A percentile compares a stretch with the other conserved stretches of the same genome.
Evolutionary conservation across 2,329 filamentous ascomycete species (phyloP).

Genomic region (Fusarium virguliforme): DNA sequence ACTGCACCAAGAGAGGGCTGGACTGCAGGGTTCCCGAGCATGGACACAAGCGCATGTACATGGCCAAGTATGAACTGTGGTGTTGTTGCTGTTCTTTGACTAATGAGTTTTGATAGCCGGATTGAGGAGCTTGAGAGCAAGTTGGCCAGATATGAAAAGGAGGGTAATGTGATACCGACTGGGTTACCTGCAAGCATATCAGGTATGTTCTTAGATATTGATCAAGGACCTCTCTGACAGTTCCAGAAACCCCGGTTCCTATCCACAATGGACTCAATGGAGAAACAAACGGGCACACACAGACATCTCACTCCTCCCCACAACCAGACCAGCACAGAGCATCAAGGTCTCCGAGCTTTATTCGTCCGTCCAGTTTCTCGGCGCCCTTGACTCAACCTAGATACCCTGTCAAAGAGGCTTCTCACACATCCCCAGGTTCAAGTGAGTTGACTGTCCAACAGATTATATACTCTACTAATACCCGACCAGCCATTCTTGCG

Average conservation of each 20-base stretch:
- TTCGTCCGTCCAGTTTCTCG: conserved; percentile 48
- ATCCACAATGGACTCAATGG: conserved; percentile 20
- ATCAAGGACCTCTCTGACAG: conserved; percentile 8
- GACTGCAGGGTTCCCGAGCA: conserved; percentile 50
- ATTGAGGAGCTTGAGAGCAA: conserved; percentile 50
- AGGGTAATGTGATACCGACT: conserved; percentile 35
- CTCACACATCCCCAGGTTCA: conserved; percentile 44
- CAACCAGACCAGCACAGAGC: conserved; percentile 36
- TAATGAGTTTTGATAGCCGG: conserved; percentile 29
- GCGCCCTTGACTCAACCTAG: conserved; percentile 36
- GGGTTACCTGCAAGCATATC: conserved; percentile 27
- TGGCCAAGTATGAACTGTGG: conserved; percentile 44
- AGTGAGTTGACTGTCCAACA: conserved; percentile 26
- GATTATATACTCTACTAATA: neutral
- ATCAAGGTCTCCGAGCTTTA: conserved; percentile 46
- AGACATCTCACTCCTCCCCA: conserved; percentile 42
- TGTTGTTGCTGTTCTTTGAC: neutral
- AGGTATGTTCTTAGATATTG: conserved; percentile 18
- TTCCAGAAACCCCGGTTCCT: conserved; percentile 19
- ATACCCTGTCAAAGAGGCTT: conserved; percentile 20
- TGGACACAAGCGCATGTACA: conserved; percentile 51
- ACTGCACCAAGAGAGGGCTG: conserved; percentile 48
- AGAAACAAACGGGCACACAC: conserved; percentile 29
- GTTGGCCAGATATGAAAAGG: conserved; percentile 48
- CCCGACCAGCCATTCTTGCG: conserved; percentile 43